These are phyloP conservation scores for Talaromyces liani DNA, from an alignment of 495 filamentous ascomycete species.

Conservation along the genomic window DNA sequence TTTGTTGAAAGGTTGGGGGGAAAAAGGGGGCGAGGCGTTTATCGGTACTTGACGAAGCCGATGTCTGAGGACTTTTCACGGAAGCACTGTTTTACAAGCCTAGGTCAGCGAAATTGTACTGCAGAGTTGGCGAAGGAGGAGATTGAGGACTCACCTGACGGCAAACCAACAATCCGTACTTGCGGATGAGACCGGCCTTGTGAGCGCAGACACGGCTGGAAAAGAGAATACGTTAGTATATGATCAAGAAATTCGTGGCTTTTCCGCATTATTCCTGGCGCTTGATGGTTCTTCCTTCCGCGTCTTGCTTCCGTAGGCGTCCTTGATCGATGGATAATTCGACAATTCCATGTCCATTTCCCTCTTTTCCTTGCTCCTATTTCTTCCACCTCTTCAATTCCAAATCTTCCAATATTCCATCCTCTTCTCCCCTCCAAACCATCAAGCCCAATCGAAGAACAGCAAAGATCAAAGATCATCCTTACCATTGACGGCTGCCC, in stretches of 20 bases:
- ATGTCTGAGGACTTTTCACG: conserved; percentile 93
- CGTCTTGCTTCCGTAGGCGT: not conserved
- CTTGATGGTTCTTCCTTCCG: not conserved
- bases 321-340: conserved; percentile 9
- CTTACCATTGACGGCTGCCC: conserved; percentile 84
- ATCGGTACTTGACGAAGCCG: conserved; percentile 72
- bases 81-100: conserved; percentile 68
- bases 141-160: conserved; percentile 43
- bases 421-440: conserved; percentile 10
- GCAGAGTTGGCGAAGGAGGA: no score
- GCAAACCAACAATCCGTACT: conserved; percentile 95
- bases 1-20: not conserved
- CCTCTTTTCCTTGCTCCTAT: conserved; percentile 1
- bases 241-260: not conserved
- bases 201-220: conserved; percentile 92
- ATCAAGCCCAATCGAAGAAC: conserved; percentile 12
- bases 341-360: conserved; percentile 14
- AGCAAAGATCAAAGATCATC: conserved; percentile 10
- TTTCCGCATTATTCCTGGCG: not conserved
- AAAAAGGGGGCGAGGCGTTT: not conserved
- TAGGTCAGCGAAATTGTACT: no score
- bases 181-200: conserved; percentile 93
- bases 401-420: conserved; percentile 2
- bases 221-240: conserved; percentile 12
- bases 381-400: conserved; percentile 7